Conservation (phyloP, 768 basidiomycete species). For the Boletus vinaceobasis region DNA sequence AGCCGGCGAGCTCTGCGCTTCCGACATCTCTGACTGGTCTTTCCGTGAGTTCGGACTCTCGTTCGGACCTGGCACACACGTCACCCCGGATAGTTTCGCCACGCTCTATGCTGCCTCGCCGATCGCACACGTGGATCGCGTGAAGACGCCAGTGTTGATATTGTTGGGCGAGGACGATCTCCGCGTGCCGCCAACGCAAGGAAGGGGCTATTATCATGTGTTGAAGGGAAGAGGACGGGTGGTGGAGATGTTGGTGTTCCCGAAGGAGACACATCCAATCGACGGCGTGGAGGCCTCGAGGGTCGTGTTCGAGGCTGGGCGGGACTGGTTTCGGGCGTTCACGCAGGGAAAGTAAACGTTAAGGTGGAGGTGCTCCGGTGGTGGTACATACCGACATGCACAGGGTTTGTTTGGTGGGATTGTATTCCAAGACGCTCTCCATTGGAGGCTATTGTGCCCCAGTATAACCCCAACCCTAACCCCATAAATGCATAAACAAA, state of each 20-base stretch:
- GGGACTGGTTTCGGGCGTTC: slow-evolving; percentile 46
- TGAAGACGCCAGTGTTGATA: slow-evolving; percentile 53
- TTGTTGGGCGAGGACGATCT: slow-evolving; percentile 59
- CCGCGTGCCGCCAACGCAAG: slow-evolving; percentile 62
- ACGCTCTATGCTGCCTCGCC: slow-evolving; percentile 52
- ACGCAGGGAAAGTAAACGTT: background rate
- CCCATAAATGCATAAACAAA: no score
- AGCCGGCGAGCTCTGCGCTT: slow-evolving; percentile 48
- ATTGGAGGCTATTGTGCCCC: no score
- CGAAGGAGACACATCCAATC: slow-evolving; percentile 59
- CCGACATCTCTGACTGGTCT: slow-evolving; percentile 71
- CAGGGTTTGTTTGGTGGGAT: background rate
- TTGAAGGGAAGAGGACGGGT: slow-evolving; percentile 44
- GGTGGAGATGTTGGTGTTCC: slow-evolving; percentile 60
- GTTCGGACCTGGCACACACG: slow-evolving; percentile 34
- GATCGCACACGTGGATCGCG: slow-evolving; percentile 47
- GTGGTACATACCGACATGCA: background rate
- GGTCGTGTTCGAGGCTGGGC: slow-evolving; percentile 48
- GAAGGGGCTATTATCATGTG: slow-evolving; percentile 61
- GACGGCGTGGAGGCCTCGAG: slow-evolving; percentile 62
- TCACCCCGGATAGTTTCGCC: slow-evolving; percentile 45
- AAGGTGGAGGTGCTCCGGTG: background rate
- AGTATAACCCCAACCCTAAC: no score
- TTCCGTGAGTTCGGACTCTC: slow-evolving; percentile 39
- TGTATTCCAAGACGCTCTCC: background rate